Base-by-base conservation (phyloP, 345 rosid genomes). In the Lagerstroemia speciosa region DNA sequence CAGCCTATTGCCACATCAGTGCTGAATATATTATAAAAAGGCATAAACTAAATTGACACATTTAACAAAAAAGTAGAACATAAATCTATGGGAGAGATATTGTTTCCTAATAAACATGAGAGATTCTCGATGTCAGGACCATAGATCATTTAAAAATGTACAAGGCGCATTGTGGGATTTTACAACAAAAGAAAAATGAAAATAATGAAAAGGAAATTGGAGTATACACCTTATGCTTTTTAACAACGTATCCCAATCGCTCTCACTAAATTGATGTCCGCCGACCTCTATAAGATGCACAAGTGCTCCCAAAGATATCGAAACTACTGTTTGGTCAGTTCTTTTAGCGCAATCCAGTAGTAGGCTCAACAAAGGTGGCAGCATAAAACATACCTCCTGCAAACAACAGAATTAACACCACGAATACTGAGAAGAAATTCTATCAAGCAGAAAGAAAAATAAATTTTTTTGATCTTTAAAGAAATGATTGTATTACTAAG, bases 221-320 rank as follows among this genome's bases (percentile, higher is more conserved):
- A 15, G 2, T 24, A 78, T 62, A 57, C 66, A 91, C 99, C 98
- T 89, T 80, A 94, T 91, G 93, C 96, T 89, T 83, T 87, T 91
- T 88, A 94, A 80, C 75, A 94, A 82, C 78, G 85, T 88, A 75
- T 94, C 97, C 99, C 99, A 94, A 82, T 94, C 97, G 69, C 80
- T 79, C 76, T 86, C 99, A 73, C 93, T 88, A 77, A 94, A 94
- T 76, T 89, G 99, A 80, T 86, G 99, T 68, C 99, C 99, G 71
- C 99, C 99, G 76, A 94, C 98, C 76, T 94, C 98, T 58, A 94
- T 91, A 69, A 94, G 99, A 82, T 94, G 99, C 57, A 88, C 97
- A 69, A 94, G 76, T 69, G 99, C 99, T 76, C 97, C 96, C 80
- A 94, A 72, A 41, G 99, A 87, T 68, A 94, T 94, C 63, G 99